Percentiles rank a stretch among this genome's conserved stretches.
These are phyloP conservation scores for Rhynchosporium graminicola DNA, from an alignment of 2,329 filamentous ascomycete genomes.

Conservation along the genomic window DNA sequence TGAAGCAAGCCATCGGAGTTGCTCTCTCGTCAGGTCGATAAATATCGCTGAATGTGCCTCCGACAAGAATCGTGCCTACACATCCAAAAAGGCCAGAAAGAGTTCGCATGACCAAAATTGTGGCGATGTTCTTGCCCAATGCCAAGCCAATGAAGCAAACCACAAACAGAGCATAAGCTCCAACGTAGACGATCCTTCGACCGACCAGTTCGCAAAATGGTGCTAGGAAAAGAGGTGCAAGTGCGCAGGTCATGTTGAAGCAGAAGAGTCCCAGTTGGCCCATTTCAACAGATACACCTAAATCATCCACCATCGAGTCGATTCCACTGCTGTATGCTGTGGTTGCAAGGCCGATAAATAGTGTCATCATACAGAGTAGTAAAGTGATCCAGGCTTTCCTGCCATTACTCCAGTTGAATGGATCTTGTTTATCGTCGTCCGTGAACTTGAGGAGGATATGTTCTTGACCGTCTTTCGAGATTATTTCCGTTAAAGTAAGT, in stretches of 20 bases:
- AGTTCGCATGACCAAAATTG: constrained; percentile 68
- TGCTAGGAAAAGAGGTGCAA: constrained; percentile 85
- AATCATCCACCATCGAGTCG: constrained; percentile 47
- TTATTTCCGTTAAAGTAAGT: constrained; percentile 47
- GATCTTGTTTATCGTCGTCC: constrained; percentile 50
- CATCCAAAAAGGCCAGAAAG: constrained; percentile 71
- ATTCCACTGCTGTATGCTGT: constrained; percentile 55
- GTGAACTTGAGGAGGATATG: constrained; percentile 50
- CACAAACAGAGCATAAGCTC: constrained; percentile 50
- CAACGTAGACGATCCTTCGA: constrained; percentile 75
- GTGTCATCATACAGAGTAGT: constrained; percentile 53
- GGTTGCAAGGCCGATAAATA: constrained; percentile 56
- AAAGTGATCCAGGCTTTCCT: constrained; percentile 49
- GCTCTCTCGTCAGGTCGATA: constrained; percentile 78
- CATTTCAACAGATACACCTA: constrained; percentile 45
- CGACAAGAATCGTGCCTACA: constrained; percentile 72
- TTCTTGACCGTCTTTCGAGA: constrained; percentile 47
- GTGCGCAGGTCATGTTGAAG: constrained; percentile 71
- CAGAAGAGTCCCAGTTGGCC: constrained; percentile 65
- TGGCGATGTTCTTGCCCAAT: constrained; percentile 69
- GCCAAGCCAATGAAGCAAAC: constrained; percentile 59
- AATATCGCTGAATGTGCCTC: constrained; percentile 86
- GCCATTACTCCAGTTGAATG: constrained; percentile 51
- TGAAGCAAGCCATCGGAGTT: constrained; percentile 85
- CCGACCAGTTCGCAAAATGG: constrained; percentile 87